These are phyloP conservation scores for Smallanthus sonchifolius DNA, from an alignment of 129 eudicot genomes.

Conservation along the genomic window DNA sequence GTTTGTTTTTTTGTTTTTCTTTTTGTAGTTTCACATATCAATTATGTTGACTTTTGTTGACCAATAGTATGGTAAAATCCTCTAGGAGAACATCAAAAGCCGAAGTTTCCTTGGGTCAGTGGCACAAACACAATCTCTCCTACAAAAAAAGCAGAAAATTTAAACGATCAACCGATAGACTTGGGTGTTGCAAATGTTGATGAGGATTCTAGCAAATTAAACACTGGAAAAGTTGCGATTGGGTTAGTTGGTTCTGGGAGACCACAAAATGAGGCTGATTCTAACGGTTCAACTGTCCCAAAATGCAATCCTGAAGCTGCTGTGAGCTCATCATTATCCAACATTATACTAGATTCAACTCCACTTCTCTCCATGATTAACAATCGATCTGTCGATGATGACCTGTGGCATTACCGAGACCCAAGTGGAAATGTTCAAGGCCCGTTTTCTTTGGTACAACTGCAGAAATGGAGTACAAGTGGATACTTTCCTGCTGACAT, in stretches of 20 bases:
- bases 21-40: background rate
- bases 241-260: constrained; percentile 29
- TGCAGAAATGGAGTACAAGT: constrained; percentile 72
- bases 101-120: constrained; percentile 37
- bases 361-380: constrained; percentile 29
- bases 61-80: constrained; percentile 4
- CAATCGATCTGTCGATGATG: constrained; percentile 32
- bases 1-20: constrained; percentile 33
- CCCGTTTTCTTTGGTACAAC: constrained; percentile 80
- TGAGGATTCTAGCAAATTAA: constrained; percentile 31
- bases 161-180: constrained; percentile 28
- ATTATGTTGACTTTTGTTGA: background rate
- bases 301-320: constrained; percentile 36
- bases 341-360: constrained; percentile 39
- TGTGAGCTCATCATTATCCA: constrained; percentile 28
- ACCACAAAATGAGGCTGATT: constrained; percentile 29
- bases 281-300: constrained; percentile 19
- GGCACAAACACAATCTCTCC: constrained; percentile 42
- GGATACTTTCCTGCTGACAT: constrained; percentile 80
- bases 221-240: constrained; percentile 32
- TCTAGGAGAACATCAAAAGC: constrained; percentile 51
- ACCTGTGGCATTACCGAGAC: constrained; percentile 88
- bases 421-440: constrained; percentile 89
- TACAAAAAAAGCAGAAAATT: constrained; percentile 30
- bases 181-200: constrained; percentile 31